Conservation (phyloP, 768 basidiomycete species). For the Lactarius sp. region DNA sequence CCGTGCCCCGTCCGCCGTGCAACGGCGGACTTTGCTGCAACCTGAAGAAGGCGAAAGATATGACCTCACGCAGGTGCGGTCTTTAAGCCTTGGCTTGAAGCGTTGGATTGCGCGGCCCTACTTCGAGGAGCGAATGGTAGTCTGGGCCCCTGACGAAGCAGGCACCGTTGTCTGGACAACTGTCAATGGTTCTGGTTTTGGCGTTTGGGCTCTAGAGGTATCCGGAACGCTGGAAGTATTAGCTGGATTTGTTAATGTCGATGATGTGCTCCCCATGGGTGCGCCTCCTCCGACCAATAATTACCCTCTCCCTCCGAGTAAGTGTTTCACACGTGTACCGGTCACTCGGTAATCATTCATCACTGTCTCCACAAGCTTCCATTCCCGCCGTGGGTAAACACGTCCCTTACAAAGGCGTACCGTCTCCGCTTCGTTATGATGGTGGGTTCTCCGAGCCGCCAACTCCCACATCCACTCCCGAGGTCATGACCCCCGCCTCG, state of each 20-base stretch:
- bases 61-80: conserved; percentile 29
- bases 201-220: conserved; percentile 26
- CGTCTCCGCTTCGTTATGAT: conserved; percentile 48
- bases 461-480: conserved; percentile 15
- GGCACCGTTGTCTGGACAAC: conserved; percentile 20
- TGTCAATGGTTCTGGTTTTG: conserved; percentile 24
- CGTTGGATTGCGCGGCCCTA: conserved; percentile 22
- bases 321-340: conserved; percentile 20
- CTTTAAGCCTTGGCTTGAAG: conserved; percentile 30
- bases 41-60: conserved; percentile 31
- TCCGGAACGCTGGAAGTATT: conserved; percentile 21
- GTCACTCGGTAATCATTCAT: conserved; percentile 28
- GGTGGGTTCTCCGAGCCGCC: conserved; percentile 28
- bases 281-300: neutral
- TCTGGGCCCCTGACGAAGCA: conserved; percentile 18
- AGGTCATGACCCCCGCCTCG: conserved; percentile 8
- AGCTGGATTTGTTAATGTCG: conserved; percentile 10
- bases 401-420: conserved; percentile 38
- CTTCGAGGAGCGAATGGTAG: conserved; percentile 20
- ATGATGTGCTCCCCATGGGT: conserved; percentile 23
- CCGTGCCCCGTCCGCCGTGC: conserved; percentile 30
- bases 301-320: conserved; percentile 8
- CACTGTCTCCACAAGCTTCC: conserved; percentile 19
- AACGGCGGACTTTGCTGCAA: conserved; percentile 28
- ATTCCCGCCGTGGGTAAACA: conserved; percentile 19